phyloP scores from a whole-genome alignment of 2,329 filamentous ascomycete genomes.

The Conoideocrella luteorostrata region DNA sequence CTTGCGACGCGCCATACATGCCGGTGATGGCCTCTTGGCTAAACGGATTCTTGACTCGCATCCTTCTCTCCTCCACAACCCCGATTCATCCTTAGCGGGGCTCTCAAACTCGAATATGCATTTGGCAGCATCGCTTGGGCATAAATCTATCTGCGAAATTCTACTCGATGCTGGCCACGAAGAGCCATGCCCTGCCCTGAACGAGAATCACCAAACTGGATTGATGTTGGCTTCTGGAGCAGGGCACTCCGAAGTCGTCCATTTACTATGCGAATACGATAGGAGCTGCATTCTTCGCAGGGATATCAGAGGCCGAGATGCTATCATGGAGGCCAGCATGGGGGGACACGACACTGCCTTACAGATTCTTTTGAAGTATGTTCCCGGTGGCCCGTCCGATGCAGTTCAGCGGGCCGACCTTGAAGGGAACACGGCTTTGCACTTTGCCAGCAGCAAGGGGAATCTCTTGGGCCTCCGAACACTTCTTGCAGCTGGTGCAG shows the following conservation, averaged over 20 bases:
- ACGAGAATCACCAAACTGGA: slow-evolving; percentile 73
- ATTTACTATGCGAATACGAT: slow-evolving; percentile 60
- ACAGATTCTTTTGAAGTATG: slow-evolving; percentile 58
- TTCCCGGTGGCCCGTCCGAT: slow-evolving; percentile 44
- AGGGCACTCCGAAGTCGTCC: slow-evolving; percentile 68
- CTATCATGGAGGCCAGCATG: slow-evolving; percentile 59
- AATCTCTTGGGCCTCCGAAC: slow-evolving; percentile 72
- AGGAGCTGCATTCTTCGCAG: slow-evolving; percentile 56
- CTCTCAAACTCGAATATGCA: slow-evolving; percentile 82
- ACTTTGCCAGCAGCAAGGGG: slow-evolving; percentile 79
- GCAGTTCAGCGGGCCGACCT: slow-evolving; percentile 55
- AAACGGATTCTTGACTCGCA: slow-evolving; percentile 70
- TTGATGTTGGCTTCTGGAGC: slow-evolving; percentile 69
- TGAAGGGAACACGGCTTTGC: slow-evolving; percentile 78
- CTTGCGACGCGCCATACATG: slow-evolving; percentile 73
- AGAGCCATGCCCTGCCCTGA: slow-evolving; percentile 63
- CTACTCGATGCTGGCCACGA: slow-evolving; percentile 74
- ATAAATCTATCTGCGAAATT: slow-evolving; percentile 60
- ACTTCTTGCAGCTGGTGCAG: slow-evolving; percentile 70
- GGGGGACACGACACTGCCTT: slow-evolving; percentile 58
- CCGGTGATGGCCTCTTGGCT: slow-evolving; percentile 66
- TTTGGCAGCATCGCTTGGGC: slow-evolving; percentile 68
- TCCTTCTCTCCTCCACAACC: slow-evolving; percentile 67
- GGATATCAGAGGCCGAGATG: slow-evolving; percentile 64
- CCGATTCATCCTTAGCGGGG: slow-evolving; percentile 59